Evolutionary conservation across 345 rosid genomes (phyloP).

Genomic region (Physaria fendleri): DNA sequence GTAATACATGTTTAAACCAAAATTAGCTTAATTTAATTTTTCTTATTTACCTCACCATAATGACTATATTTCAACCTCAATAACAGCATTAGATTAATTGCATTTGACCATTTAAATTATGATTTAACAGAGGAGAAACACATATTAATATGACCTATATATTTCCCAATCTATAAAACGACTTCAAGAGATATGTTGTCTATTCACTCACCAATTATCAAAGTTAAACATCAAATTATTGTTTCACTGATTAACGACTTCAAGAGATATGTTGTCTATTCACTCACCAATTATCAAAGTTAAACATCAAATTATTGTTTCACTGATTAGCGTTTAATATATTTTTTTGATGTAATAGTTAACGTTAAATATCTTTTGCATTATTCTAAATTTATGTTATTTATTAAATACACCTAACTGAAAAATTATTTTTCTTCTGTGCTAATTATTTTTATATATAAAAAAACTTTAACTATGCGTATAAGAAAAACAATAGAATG

Average conservation of each 20-base stretch:
- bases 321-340: no score
- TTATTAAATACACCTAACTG: no score
- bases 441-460: no score
- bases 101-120: neutral
- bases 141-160: slow-evolving; percentile 8
- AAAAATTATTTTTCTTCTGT: no score
- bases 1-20: neutral
- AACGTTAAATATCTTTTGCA: no score
- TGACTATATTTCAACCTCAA: neutral
- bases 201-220: neutral
- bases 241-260: no score
- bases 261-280: slow-evolving; percentile 15
- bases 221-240: neutral
- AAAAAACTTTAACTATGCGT: no score
- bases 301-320: neutral
- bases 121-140: neutral
- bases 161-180: slow-evolving; percentile 18
- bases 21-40: neutral
- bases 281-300: neutral
- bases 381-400: no score
- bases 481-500: no score
- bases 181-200: slow-evolving; percentile 18
- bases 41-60: neutral
- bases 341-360: no score
- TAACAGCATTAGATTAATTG: neutral